Evolutionary conservation across 441 rosid species (phyloP).

Genomic region (Eruca vesicaria): DNA sequence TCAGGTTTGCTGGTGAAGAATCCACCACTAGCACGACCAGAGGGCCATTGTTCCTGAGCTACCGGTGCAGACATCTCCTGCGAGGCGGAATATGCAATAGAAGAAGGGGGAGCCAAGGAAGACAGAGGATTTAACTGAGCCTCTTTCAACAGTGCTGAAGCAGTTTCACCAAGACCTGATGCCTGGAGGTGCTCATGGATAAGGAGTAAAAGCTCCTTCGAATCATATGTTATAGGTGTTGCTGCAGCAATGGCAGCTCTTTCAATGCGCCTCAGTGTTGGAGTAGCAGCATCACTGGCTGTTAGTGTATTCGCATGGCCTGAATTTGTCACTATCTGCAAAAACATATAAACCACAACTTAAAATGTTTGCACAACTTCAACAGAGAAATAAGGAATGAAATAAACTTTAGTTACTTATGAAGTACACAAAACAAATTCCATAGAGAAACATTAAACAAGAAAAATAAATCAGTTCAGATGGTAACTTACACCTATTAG

Average conservation of each 20-base stretch:
- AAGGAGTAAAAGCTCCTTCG: slow-evolving; percentile 96
- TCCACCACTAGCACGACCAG: slow-evolving; percentile 71
- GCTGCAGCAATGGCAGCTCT: slow-evolving; percentile 99
- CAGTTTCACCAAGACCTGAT: slow-evolving; percentile 75
- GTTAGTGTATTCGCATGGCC: slow-evolving; percentile 94
- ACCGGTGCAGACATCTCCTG: slow-evolving; percentile 61
- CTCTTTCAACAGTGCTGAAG: slow-evolving; percentile 77
- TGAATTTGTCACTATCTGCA: slow-evolving; percentile 92
- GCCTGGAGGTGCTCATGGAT: slow-evolving; percentile 98
- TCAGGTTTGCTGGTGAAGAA: slow-evolving; percentile 61
- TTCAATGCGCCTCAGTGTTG: slow-evolving; percentile 93
- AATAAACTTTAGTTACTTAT: not conserved
- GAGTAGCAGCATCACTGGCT: slow-evolving; percentile 99
- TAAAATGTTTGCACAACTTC: slow-evolving; percentile 4
- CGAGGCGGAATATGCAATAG: slow-evolving; percentile 51
- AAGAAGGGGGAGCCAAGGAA: slow-evolving; percentile 60
- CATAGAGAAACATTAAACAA: not conserved
- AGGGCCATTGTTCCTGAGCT: slow-evolving; percentile 84
- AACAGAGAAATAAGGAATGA: slow-evolving; percentile 2
- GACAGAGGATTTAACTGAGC: slow-evolving; percentile 88
- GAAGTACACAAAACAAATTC: slow-evolving; percentile 4
- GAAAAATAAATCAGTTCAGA: slow-evolving; percentile 10
- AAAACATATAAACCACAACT: slow-evolving; percentile 30
- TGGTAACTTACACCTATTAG: slow-evolving; percentile 85
- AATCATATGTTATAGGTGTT: slow-evolving; percentile 91